Base-by-base conservation (phyloP, 1,139 yeast species). In the Geotrichum fermentans region DNA sequence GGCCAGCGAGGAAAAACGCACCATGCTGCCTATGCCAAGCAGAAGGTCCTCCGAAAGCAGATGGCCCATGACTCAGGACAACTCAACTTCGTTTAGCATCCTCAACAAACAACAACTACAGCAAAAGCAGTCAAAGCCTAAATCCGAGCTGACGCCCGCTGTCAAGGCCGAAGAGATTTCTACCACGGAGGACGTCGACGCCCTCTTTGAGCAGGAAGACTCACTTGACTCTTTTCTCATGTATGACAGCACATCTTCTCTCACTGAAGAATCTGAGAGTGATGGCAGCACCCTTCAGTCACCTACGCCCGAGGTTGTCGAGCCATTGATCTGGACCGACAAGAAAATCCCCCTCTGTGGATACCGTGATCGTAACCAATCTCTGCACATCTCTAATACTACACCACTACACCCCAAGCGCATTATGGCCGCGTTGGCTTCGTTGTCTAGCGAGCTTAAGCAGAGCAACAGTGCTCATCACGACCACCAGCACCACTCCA, bases 31-130 rank as follows among this genome's bases (percentile, higher is more conserved):
- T 22, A 14, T 34, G 18, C 24, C 30, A 11, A 34, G 17, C 20
- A 20, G n/a, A 4, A 8, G 24, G 5, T 24, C 41, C 17, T 20
- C 39, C 16, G 29, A 33, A 13, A 42, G 41, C 2, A 30, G 62
- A 35, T 61, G 64, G 64, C 63, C 64, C 24, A 59, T 58, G 11
- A 56, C 57, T 35, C 55, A 56, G 34, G 64, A 61, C 37, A 58
- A 59, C 14, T 61, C 64, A 6, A 58, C 63, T 0, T 52, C 60
- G 13, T 60, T 61, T 43, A 59, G 64, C 8, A 53, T 58, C 26
- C 55, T 61, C 21, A 54, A 57, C 11, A 24, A 24, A 10, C 28
- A 24, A 10, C 8, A 24, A 10, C n/a, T n/a, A n/a, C 8, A 24
- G 10, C 6, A 24, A 10, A 55, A 53, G 32, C 18, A 37, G 3